A percentile compares a stretch with the other conserved stretches of the same genome.
These are phyloP conservation scores for Aspergillus quadrilineatus DNA, from an alignment of 2,329 filamentous ascomycete genomes.

Conservation along the genomic window DNA sequence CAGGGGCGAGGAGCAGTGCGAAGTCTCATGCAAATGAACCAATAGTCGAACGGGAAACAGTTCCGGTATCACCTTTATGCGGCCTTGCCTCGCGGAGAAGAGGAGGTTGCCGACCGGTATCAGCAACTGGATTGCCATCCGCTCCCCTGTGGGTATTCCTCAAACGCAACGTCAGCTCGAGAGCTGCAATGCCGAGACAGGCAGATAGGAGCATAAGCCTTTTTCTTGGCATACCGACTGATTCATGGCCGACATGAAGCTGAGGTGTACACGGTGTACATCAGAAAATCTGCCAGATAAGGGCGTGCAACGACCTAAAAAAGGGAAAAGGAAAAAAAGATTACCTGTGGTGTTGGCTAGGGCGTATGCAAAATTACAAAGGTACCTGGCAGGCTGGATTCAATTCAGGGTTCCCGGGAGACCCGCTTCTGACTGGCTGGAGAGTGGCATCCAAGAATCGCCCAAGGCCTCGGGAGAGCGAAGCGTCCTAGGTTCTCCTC, in stretches of 20 bases:
- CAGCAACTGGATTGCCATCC: slow-evolving; percentile 20
- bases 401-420: slow-evolving; percentile 13
- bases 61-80: neutral
- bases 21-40: slow-evolving; percentile 6
- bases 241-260: neutral
- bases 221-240: slow-evolving; percentile 8
- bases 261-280: neutral
- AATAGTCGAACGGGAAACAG: slow-evolving; percentile 1
- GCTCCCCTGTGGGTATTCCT: slow-evolving; percentile 13
- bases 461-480: slow-evolving; percentile 3
- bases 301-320: no score
- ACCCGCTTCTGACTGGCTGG: neutral
- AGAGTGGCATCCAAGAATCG: neutral
- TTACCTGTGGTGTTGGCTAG: neutral
- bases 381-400: neutral
- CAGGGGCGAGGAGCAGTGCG: neutral
- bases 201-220: slow-evolving; percentile 4
- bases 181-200: neutral
- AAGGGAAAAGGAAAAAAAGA: no score
- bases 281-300: neutral
- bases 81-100: slow-evolving; percentile 4
- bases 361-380: slow-evolving; percentile 1
- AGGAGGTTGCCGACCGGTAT: slow-evolving; percentile 8
- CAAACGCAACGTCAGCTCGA: slow-evolving; percentile 11
- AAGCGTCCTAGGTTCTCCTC: slow-evolving; percentile 7